Conservation (phyloP, 257 asterid genomes). For the Fraxinus excelsior region DNA sequence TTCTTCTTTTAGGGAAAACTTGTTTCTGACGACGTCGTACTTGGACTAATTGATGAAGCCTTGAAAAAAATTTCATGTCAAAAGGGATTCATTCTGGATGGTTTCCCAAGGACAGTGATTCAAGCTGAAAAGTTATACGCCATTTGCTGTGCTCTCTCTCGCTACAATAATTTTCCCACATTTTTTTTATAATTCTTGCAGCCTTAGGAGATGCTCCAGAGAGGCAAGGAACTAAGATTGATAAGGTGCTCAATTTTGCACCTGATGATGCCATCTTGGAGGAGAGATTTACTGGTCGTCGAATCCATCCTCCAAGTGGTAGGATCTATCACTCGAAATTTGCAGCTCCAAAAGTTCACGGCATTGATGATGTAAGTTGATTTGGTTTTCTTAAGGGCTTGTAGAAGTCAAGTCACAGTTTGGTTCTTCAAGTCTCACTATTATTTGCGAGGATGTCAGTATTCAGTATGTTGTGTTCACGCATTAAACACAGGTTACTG, state of each 20-base stretch:
- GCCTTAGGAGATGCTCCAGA: too few relatives aligned
- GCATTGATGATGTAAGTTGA: conserved; percentile 73
- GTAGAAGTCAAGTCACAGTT: not conserved
- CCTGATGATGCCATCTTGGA: too few relatives aligned
- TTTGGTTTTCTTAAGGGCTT: not conserved
- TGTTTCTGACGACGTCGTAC: conserved; percentile 88
- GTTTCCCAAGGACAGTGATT: conserved; percentile 88
- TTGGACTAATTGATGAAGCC: conserved; percentile 91
- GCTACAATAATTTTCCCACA: not conserved
- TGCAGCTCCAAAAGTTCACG: conserved; percentile 81
- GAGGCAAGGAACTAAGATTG: too few relatives aligned
- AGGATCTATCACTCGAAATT: conserved; percentile 81
- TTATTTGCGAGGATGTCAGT: not conserved
- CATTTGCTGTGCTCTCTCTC: not conserved
- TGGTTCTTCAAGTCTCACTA: too few relatives aligned
- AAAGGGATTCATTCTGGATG: conserved; percentile 98
- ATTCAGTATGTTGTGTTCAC: too few relatives aligned
- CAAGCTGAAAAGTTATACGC: conserved; percentile 78
- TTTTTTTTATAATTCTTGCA: too few relatives aligned
- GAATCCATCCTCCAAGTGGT: conserved; percentile 54
- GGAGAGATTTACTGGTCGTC: too few relatives aligned
- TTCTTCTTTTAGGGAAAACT: conserved; percentile 67
- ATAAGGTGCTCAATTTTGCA: too few relatives aligned
- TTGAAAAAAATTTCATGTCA: conserved; percentile 81
- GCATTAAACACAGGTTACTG: not conserved